Evolutionary conservation across 495 filamentous ascomycete genomes (phyloP), one percentile per base, ranked within the genome.

Genomic region (Aspergillus cavernicola): DNA sequence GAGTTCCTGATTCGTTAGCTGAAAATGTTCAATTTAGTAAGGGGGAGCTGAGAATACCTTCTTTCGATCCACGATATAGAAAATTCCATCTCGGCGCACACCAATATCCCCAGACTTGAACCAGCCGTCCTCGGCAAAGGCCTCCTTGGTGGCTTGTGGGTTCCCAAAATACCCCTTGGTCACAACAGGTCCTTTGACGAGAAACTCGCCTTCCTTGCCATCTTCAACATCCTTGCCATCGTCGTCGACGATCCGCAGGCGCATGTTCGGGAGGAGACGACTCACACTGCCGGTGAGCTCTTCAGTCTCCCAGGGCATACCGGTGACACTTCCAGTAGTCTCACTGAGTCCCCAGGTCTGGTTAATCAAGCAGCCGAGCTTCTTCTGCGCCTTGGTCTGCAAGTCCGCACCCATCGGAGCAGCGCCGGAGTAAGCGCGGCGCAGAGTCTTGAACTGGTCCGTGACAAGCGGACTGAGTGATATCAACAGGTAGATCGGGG

Each of bases 301-400:
- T 29, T 66, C 72, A n/a, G 74, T 83, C 4, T 54, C 50, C 50
- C 50, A 54, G 9, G 24, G 58, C 53, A 61, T 31, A 79, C 76
- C 31, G 73, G 70, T 24, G 72, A 66, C 66, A 90, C 83, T 72
- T 52, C 75, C 61, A 72, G 74, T 79, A 1, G 79, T 81, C 57
- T 82, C 79, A 2, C 85, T 88, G 77, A 88, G 82, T 13, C 87
- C 87, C 81, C 85, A 90, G 1, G 84, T 87, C 61, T 90, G 87
- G 36, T 78, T 84, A 2, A 89, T 69, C 40, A 82, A 80, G 22
- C 47, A 52, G 2, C 55, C 53, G 19, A 54, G 52, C 32, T 56
- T 58, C 43, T 53, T 40, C 31, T 59, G 52, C 11, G 50, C 52
- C 28, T 42, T 46, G 24, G 89, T 67, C 32, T 80, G 77, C 20